Evolutionary conservation across 2,329 filamentous ascomycete species (phyloP).

Genomic region (Atkinsonella texensis): DNA sequence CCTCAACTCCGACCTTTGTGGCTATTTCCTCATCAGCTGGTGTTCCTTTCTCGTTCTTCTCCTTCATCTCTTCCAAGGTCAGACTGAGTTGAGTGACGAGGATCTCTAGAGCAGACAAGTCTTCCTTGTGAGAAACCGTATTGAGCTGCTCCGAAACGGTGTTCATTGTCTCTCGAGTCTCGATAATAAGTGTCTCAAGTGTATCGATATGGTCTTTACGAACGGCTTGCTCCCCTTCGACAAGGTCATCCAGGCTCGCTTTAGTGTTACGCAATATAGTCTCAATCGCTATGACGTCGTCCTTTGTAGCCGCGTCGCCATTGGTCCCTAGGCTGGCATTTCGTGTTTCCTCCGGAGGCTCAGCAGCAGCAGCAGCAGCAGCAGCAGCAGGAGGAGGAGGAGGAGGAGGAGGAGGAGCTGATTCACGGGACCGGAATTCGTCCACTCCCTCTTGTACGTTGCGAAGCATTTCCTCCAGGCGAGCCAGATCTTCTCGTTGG

Average conservation of each 20-base stretch:
- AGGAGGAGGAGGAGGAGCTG: neutral
- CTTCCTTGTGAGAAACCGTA: slow-evolving; percentile 62
- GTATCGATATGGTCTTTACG: slow-evolving; percentile 53
- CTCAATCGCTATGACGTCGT: slow-evolving; percentile 85
- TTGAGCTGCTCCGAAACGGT: slow-evolving; percentile 56
- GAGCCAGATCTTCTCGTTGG: slow-evolving; percentile 42
- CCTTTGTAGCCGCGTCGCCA: slow-evolving; percentile 38
- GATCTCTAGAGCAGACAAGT: slow-evolving; percentile 64
- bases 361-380: slow-evolving; percentile 7
- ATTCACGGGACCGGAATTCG: slow-evolving; percentile 26
- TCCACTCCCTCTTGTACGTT: slow-evolving; percentile 37
- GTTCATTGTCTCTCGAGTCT: slow-evolving; percentile 62
- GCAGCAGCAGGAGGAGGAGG: neutral
- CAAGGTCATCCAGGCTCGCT: slow-evolving; percentile 67
- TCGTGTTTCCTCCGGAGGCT: slow-evolving; percentile 9
- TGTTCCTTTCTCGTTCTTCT: slow-evolving; percentile 37
- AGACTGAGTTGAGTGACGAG: slow-evolving; percentile 67
- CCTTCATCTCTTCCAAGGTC: slow-evolving; percentile 63
- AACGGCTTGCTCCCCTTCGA: slow-evolving; percentile 61
- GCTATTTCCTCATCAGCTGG: slow-evolving; percentile 49
- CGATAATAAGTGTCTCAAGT: slow-evolving; percentile 54
- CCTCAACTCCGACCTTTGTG: slow-evolving; percentile 71
- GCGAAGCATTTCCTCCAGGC: slow-evolving; percentile 39
- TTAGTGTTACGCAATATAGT: slow-evolving; percentile 85
- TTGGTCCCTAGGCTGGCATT: slow-evolving; percentile 10